Conservation (phyloP, 306 rosid genomes). For the Cucumis cinereus region DNA sequence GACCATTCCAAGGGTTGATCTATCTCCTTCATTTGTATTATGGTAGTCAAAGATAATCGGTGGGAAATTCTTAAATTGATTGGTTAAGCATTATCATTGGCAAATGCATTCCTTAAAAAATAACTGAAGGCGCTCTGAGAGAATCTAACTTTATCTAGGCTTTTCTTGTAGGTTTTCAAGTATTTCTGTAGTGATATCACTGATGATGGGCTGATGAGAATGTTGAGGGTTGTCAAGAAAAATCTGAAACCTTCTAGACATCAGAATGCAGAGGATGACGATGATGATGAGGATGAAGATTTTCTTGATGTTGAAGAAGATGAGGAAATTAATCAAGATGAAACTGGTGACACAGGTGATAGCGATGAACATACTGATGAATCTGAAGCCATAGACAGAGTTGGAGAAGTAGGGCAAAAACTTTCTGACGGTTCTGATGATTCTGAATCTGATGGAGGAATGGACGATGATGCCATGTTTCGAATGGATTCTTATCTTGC, state of each 20-base stretch:
- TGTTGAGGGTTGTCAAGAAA: slow-evolving; percentile 75
- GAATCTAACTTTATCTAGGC: background rate
- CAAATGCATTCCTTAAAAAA: background rate
- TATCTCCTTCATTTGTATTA: background rate
- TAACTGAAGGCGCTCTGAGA: background rate
- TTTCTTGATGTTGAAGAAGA: slow-evolving; percentile 58
- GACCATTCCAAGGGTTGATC: background rate
- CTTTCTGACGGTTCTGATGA: slow-evolving; percentile 59
- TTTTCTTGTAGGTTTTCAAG: slow-evolving; percentile 58
- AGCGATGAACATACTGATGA: slow-evolving; percentile 80
- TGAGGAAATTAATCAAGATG: slow-evolving; percentile 70
- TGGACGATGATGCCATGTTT: slow-evolving; percentile 99
- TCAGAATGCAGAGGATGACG: slow-evolving; percentile 44
- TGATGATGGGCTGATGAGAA: slow-evolving; percentile 60
- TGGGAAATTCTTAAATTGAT: background rate
- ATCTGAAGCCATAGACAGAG: slow-evolving; percentile 53
- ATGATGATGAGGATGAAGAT: slow-evolving; percentile 21
- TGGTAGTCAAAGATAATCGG: background rate
- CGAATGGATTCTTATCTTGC: slow-evolving; percentile 79
- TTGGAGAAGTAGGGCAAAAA: slow-evolving; percentile 35
- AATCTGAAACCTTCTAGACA: slow-evolving; percentile 70
- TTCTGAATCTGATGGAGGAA: slow-evolving; percentile 91
- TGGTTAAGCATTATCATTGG: background rate
- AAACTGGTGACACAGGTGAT: slow-evolving; percentile 61
- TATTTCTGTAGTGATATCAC: slow-evolving; percentile 56